Evolutionary conservation across 306 rosid genomes (phyloP), one percentile per base, ranked within the genome.

Genomic region (Pyrus betulifolia): DNA sequence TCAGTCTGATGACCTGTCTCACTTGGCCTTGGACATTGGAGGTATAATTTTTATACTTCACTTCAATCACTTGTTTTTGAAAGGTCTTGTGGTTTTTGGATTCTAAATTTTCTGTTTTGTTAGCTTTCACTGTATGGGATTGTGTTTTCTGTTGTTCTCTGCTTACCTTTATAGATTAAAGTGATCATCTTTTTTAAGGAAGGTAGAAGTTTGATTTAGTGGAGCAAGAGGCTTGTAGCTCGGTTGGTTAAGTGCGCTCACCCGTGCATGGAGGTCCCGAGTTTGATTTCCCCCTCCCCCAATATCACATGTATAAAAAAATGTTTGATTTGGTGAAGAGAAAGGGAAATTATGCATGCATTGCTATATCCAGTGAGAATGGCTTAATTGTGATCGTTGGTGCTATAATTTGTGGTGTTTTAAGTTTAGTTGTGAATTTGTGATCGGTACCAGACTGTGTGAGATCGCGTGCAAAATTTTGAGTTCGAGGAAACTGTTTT

Each of bases 1-100:
- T 75, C 99, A 96, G 81, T 92, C 99, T 73, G 98, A 96, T 86
- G 96, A 96, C 78, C 74, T 96, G 31, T 91, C 93, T 80, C 99
- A 92, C 74, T 82, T 96, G 10, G 97, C 98, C 78, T 84, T 96
- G 76, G 99, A 96, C 74, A 87, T 96, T 84, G 99, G 99, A 87
- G 99, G 98, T 96, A 83, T 15, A 19, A 18, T 38, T 80, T 14
- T 3, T 10, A 5, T 51, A 15, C 21, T 2, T 51, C 55, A 17
- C 55, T 51, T 57, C 6, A 30, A 18, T 63, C 23, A 38, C 28
- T 33, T 72, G 74, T 75, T 66, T 35, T 35, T 35, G 19, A 35
- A 13, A 19, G 21, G 59, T 28, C 70, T 54, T 82, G 31, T 71
- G 42, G 52, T 57, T 8, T 64, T 49, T 54, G 66, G 78, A 14